Evolutionary conservation across 2,329 filamentous ascomycete genomes (phyloP), one percentile per base, ranked within the genome.

Genomic region (Penicillium sp.): DNA sequence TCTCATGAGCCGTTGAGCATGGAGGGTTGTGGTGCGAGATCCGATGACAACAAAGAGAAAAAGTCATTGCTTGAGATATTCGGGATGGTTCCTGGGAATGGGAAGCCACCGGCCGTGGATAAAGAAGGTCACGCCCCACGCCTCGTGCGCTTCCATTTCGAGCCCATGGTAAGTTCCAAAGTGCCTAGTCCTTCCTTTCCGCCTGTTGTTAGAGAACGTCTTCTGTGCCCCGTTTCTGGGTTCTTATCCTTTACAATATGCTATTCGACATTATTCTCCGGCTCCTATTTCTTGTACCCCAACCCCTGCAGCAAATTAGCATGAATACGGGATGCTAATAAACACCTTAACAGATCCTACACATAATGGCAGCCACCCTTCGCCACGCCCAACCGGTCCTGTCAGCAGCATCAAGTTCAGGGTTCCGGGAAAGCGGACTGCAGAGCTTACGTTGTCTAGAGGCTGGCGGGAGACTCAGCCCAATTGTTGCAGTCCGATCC

Each of bases 361-460:
- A 98, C 69, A 84, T 98, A 48, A 85, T 96, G 70, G 88, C 92
- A 6, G 87, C 92, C 17, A 94, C 91, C 0, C 82, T 88, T 0
- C 78, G 85, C 13, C 87, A 94, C 69, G 92, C 94, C 4, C 90
- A 96, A 67, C 82, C 85, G 8, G 83, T 96, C 19, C 84, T 97
- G 15, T 84, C 88, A 11, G 91, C 91, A 49, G 93, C 91, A 1
- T 82, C 94, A 9, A 86, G 88, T 69, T 90, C 92, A 4, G 94
- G 94, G 0, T 97, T 97, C 74, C 88, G 94, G 15, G 94, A 98
- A 78, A 95, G 91, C 62, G 94, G 94, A 19, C 90, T 94, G 7
- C 80, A 82, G 64, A 76, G 77, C 54, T 84, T 96, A 61, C 91
- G 90, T 30, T 78, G 76, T 38, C 67, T 82, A 26, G 74, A 78